phyloP scores from a whole-genome alignment of 495 filamentous ascomycete species.

The Neohortaea acidophila region DNA sequence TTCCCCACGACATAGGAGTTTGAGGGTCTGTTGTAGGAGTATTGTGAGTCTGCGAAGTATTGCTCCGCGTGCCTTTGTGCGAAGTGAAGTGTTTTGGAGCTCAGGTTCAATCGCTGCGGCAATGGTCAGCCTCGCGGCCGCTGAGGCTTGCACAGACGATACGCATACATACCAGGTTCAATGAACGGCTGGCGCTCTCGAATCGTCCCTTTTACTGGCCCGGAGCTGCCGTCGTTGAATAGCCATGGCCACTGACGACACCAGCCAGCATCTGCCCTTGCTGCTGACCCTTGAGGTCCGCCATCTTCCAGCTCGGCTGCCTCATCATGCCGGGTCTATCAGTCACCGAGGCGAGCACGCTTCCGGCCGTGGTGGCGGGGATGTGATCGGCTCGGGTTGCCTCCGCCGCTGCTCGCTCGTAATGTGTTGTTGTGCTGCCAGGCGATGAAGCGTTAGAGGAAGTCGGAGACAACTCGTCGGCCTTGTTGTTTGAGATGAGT shows the following conservation, averaged over 20 bases:
- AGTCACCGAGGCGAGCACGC: background rate
- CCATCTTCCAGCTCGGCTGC: conserved; percentile 11
- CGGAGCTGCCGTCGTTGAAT: too few species aligned
- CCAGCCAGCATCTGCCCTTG: conserved; percentile 7
- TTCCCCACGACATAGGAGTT: background rate
- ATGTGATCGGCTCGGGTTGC: conserved; percentile 4
- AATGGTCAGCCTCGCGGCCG: background rate
- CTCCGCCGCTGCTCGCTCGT: conserved; percentile 11
- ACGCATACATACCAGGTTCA: too few species aligned
- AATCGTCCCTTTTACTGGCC: too few species aligned
- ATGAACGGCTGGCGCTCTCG: too few species aligned
- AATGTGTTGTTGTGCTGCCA: conserved; percentile 7
- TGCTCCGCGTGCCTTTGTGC: too few species aligned
- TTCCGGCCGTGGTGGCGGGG: conserved; percentile 1
- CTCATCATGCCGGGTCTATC: conserved; percentile 13
- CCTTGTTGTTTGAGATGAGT: conserved; percentile 6
- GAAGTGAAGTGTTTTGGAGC: too few species aligned
- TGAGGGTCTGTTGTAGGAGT: background rate
- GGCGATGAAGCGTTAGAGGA: background rate
- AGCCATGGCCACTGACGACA: conserved; percentile 1
- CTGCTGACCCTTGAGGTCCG: conserved; percentile 5
- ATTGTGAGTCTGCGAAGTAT: background rate
- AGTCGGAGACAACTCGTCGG: background rate
- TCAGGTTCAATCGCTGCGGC: background rate
- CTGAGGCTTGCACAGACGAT: background rate